Evolutionary conservation across 2,329 filamentous ascomycete genomes (phyloP).

Genomic region (Calonectria leucothoes): DNA sequence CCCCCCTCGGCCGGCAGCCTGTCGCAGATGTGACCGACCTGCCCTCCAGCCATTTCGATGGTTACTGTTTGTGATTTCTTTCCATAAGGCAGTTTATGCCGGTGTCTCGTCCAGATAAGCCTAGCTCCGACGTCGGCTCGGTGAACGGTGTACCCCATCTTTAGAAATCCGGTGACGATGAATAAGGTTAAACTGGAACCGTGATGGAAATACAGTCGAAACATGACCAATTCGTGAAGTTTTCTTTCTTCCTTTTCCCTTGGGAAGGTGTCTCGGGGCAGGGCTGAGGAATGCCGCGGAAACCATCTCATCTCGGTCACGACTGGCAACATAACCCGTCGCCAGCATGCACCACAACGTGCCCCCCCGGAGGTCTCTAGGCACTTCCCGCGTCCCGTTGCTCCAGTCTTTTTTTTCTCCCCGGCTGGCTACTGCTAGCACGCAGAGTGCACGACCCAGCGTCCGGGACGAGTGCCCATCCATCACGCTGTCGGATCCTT

Average conservation of each 20-base stretch:
- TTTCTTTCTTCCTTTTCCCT: background rate
- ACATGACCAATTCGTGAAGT: constrained; percentile 20
- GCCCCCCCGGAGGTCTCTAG: background rate
- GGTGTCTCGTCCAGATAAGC: constrained; percentile 26
- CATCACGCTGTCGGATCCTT: background rate
- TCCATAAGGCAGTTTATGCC: constrained; percentile 24
- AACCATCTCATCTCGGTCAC: constrained; percentile 25
- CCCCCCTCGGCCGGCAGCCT: constrained; percentile 23
- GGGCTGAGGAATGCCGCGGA: constrained; percentile 37
- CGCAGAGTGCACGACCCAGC: constrained; percentile 5
- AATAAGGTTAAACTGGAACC: constrained; percentile 28
- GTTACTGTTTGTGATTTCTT: constrained; percentile 17
- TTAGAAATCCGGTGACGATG: constrained; percentile 19
- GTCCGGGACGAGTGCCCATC: constrained; percentile 21
- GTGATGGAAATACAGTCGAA: constrained; percentile 7
- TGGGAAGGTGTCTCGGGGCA: constrained; percentile 6
- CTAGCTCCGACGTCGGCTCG: constrained; percentile 41
- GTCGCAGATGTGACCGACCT: constrained; percentile 27
- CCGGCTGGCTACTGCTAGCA: background rate
- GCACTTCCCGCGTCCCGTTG: constrained; percentile 11
- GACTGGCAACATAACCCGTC: constrained; percentile 1
- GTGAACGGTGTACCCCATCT: constrained; percentile 31
- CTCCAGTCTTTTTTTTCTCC: background rate
- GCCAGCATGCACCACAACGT: background rate
- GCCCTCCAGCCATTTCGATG: background rate